Evolutionary conservation across 2,329 filamentous ascomycete genomes (phyloP).

Genomic region (Aureobasidium mangrovei): DNA sequence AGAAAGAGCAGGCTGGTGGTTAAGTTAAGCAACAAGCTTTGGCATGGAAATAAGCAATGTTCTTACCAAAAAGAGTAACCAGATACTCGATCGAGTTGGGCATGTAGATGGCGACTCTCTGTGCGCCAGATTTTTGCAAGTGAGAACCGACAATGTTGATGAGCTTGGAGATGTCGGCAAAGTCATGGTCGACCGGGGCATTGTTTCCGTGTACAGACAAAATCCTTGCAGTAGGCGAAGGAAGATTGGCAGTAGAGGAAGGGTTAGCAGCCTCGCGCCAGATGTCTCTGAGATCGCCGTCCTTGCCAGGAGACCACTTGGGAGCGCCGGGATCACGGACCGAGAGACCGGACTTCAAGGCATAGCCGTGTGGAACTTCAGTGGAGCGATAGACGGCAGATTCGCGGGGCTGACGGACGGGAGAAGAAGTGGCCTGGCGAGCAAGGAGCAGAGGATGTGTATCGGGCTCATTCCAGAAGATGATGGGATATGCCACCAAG

Average conservation of each 20-base stretch:
- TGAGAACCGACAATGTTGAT: constrained; percentile 81
- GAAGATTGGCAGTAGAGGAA: constrained; percentile 51
- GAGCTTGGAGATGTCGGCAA: constrained; percentile 67
- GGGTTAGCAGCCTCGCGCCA: constrained; percentile 59
- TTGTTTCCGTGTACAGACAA: constrained; percentile 71
- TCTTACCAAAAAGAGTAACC: constrained; percentile 61
- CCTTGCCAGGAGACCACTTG: constrained; percentile 73
- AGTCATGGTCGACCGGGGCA: constrained; percentile 60
- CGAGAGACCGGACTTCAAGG: constrained; percentile 66
- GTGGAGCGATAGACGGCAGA: constrained; percentile 80
- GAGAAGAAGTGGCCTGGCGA: constrained; percentile 68
- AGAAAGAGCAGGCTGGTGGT: constrained; percentile 67
- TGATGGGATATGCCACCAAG: constrained; percentile 61
- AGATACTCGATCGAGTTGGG: constrained; percentile 90
- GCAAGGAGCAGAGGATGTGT: constrained; percentile 85
- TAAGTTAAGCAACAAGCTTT: constrained; percentile 12
- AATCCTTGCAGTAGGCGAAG: constrained; percentile 57
- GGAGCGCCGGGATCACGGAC: constrained; percentile 72
- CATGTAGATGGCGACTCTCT: constrained; percentile 78
- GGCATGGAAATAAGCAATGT: neutral
- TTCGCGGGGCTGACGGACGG: constrained; percentile 74
- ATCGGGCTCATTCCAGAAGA: constrained; percentile 71
- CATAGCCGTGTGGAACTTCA: constrained; percentile 76
- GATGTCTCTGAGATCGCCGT: constrained; percentile 85
- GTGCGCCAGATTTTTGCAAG: constrained; percentile 55